phyloP scores from a whole-genome alignment of 768 basidiomycete genomes.

The Dioszegia crocea region DNA sequence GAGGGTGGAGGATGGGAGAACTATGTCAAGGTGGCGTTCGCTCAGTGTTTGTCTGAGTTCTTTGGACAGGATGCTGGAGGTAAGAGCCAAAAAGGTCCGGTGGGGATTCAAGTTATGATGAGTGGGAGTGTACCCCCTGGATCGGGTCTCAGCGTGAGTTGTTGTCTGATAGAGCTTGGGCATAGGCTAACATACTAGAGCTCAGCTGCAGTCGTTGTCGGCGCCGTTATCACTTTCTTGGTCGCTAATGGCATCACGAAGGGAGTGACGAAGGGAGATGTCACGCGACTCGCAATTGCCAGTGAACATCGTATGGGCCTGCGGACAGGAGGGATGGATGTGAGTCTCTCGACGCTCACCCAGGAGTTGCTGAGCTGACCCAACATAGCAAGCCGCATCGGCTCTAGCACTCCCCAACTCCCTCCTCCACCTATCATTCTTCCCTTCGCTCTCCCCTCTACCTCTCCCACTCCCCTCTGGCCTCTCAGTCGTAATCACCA shows the following conservation, averaged over 20 bases:
- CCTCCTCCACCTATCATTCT: conserved; percentile 76
- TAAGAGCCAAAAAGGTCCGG: conserved; percentile 52
- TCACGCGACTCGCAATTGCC: conserved; percentile 75
- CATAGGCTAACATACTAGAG: conserved; percentile 10
- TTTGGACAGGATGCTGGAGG: conserved; percentile 1
- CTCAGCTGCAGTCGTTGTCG: conserved; percentile 78
- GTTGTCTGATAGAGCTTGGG: no score
- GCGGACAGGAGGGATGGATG: conserved; percentile 61
- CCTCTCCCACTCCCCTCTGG: conserved; percentile 61
- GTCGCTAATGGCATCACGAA: conserved; percentile 66
- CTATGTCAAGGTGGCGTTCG: conserved; percentile 68
- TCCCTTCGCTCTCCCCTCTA: conserved; percentile 64
- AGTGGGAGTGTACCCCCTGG: conserved; percentile 81
- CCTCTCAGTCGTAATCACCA: conserved; percentile 70
- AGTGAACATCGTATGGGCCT: conserved; percentile 78
- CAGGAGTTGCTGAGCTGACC: not conserved
- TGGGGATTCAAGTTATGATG: conserved; percentile 68
- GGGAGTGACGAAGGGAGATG: conserved; percentile 61
- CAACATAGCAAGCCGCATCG: conserved; percentile 60
- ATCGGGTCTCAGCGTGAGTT: conserved; percentile 75
- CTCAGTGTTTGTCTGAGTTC: conserved; percentile 19
- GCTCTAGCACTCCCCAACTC: conserved; percentile 68
- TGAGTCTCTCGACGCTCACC: conserved; percentile 7
- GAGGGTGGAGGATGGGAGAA: conserved; percentile 74
- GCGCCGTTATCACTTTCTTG: conserved; percentile 74